These are phyloP conservation scores for Colletotrichum sansevieriae DNA, from an alignment of 2,329 filamentous ascomycete species.

Conservation along the genomic window DNA sequence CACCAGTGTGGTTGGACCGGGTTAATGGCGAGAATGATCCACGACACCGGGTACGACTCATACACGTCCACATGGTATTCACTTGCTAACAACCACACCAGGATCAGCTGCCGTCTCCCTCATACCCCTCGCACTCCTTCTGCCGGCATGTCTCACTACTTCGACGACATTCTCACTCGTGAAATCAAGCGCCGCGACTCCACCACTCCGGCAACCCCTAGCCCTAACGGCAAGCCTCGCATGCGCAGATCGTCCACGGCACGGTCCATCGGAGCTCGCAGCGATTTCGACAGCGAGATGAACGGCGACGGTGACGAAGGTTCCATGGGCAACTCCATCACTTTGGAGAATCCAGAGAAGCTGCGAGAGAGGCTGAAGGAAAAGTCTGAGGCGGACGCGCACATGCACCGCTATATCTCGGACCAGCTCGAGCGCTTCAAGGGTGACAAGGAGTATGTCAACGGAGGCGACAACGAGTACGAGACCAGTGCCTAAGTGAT, in stretches of 20 bases:
- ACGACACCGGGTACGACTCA: slow-evolving; percentile 87
- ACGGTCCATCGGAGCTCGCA: slow-evolving; percentile 85
- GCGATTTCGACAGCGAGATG: slow-evolving; percentile 75
- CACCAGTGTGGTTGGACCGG: slow-evolving; percentile 99
- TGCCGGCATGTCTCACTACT: slow-evolving; percentile 90
- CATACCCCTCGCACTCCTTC: slow-evolving; percentile 92
- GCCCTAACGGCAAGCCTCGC: slow-evolving; percentile 55
- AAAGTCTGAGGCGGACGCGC: slow-evolving; percentile 71
- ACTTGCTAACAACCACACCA: slow-evolving; percentile 50
- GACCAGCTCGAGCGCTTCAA: slow-evolving; percentile 82
- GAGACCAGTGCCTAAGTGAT: slow-evolving; percentile 52
- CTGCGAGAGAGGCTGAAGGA: slow-evolving; percentile 65
- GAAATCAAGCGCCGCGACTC: slow-evolving; percentile 58
- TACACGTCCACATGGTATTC: neutral
- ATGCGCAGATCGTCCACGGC: slow-evolving; percentile 85
- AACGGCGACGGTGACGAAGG: slow-evolving; percentile 61
- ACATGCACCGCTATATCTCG: slow-evolving; percentile 84
- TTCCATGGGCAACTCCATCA: slow-evolving; percentile 37
- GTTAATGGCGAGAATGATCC: slow-evolving; percentile 95
- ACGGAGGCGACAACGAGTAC: slow-evolving; percentile 59
- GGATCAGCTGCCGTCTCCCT: slow-evolving; percentile 88
- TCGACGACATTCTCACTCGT: slow-evolving; percentile 87
- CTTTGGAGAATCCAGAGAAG: slow-evolving; percentile 42
- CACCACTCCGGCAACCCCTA: slow-evolving; percentile 49
- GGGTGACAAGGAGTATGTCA: slow-evolving; percentile 46